Conservation (phyloP, 1,284 basidiomycete genomes). For the Athelia sp. region DNA sequence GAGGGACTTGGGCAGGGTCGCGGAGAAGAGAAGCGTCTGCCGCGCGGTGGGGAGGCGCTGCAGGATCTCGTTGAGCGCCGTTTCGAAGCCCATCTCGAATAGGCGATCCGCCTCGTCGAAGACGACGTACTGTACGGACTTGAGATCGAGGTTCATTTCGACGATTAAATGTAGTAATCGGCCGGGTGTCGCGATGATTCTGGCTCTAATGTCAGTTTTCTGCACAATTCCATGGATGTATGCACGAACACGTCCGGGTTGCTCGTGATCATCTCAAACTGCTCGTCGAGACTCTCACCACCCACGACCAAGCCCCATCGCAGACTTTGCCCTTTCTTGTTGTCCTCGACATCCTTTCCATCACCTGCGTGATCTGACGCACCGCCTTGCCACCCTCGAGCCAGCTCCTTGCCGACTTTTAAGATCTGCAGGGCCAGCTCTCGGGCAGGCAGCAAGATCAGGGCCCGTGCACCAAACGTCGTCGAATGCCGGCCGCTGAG, state of each 20-base stretch:
- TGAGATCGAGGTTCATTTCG: slow-evolving; percentile 95
- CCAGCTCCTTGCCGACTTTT: slow-evolving; percentile 92
- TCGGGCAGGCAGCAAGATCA: slow-evolving; percentile 90
- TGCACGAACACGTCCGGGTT: slow-evolving; percentile 83
- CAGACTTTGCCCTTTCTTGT: slow-evolving; percentile 60
- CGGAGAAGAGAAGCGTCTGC: slow-evolving; percentile 94
- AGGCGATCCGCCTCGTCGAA: slow-evolving; percentile 98
- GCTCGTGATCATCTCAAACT: slow-evolving; percentile 92
- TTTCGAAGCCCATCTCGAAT: slow-evolving; percentile 97
- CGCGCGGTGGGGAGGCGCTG: slow-evolving; percentile 81
- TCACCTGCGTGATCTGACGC: slow-evolving; percentile 64
- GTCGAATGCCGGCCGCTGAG: slow-evolving; percentile 80
- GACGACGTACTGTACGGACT: slow-evolving; percentile 86
- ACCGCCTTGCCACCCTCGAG: slow-evolving; percentile 67
- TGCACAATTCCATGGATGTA: slow-evolving; percentile 9
- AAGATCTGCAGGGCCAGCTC: slow-evolving; percentile 94
- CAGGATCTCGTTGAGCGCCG: slow-evolving; percentile 88
- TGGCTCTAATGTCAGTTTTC: slow-evolving; percentile 24
- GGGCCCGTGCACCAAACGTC: slow-evolving; percentile 80
- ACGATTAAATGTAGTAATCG: slow-evolving; percentile 93
- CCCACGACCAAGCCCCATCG: slow-evolving; percentile 96
- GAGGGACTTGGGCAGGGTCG: slow-evolving; percentile 92
- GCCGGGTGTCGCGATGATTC: slow-evolving; percentile 96
- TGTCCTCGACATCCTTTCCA: slow-evolving; percentile 47
- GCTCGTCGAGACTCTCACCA: slow-evolving; percentile 93